A percentile compares a stretch with the other conserved stretches of the same genome.
Conservation (phyloP, 441 rosid species). For the Pelargonium fulgidum region DNA sequence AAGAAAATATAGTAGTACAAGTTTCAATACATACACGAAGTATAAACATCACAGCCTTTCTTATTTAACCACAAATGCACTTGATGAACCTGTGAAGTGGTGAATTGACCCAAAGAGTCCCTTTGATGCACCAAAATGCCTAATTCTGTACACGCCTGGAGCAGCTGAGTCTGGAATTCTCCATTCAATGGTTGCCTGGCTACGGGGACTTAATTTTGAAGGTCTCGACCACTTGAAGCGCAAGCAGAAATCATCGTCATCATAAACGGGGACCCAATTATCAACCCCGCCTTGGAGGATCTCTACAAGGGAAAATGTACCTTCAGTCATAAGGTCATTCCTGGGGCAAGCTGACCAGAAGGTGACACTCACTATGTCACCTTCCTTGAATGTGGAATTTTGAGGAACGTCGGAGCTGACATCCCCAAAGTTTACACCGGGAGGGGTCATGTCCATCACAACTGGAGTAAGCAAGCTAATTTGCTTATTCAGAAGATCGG, state of each 20-base stretch:
- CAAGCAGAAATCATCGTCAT: constrained; percentile 90
- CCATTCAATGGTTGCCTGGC: constrained; percentile 83
- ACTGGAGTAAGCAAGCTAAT: constrained; percentile 78
- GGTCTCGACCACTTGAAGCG: constrained; percentile 87
- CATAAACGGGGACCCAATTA: constrained; percentile 77
- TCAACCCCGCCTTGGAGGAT: constrained; percentile 42
- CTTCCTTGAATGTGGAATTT: constrained; percentile 66
- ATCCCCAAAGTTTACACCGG: constrained; percentile 64
- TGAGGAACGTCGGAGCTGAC: constrained; percentile 57
- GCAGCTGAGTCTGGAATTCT: constrained; percentile 59
- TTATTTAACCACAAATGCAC: constrained; percentile 77
- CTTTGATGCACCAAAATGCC: constrained; percentile 94
- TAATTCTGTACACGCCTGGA: constrained; percentile 74
- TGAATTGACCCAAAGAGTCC: constrained; percentile 50
- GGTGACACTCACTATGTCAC: constrained; percentile 54
- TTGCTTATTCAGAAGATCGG: constrained; percentile 65
- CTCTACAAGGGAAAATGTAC: constrained; percentile 82
- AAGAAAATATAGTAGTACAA: too few relatives aligned
- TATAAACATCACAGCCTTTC: not conserved
- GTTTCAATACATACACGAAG: too few relatives aligned
- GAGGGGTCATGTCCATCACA: constrained; percentile 63
- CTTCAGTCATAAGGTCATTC: constrained; percentile 84
- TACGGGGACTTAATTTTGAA: constrained; percentile 56
- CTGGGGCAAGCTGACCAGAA: constrained; percentile 91
- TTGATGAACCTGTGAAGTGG: constrained; percentile 86